Conservation (phyloP, 768 basidiomycete species). For the Tremella yokohamensis region DNA sequence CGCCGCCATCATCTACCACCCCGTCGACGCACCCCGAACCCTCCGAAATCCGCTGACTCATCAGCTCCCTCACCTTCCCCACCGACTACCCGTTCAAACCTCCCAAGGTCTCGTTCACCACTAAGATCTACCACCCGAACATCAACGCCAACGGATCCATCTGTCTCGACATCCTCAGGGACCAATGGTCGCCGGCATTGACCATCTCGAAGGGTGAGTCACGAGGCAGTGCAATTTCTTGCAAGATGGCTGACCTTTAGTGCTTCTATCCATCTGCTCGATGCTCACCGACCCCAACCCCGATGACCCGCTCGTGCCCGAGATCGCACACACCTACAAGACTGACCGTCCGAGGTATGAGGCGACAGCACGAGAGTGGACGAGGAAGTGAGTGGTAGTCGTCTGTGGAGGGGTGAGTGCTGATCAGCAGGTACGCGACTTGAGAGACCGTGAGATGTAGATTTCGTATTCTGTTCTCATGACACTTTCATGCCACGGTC, state of each 20-base stretch:
- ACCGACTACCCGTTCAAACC: constrained; percentile 99
- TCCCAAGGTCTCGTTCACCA: constrained; percentile 98
- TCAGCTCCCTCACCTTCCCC: constrained; percentile 54
- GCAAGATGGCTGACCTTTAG: constrained; percentile 53
- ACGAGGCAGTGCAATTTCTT: not conserved
- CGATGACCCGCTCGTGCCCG: constrained; percentile 96
- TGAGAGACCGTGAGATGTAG: no score
- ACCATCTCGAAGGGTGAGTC: constrained; percentile 91
- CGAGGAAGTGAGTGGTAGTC: constrained; percentile 73
- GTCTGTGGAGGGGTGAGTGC: not conserved
- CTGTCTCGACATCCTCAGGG: constrained; percentile 95
- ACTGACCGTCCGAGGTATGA: constrained; percentile 96
- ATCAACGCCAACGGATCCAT: constrained; percentile 99
- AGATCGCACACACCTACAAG: constrained; percentile 95
- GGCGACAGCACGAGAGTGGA: constrained; percentile 98
- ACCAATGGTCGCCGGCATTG: constrained; percentile 98
- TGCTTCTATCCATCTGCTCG: constrained; percentile 95
- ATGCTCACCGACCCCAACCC: constrained; percentile 99
- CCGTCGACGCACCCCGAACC: not conserved
- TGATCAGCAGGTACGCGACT: constrained; percentile 24
- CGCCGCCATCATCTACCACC: constrained; percentile 1
- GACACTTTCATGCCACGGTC: no score
- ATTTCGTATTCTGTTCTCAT: no score
- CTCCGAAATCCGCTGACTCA: constrained; percentile 10
- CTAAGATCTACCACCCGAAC: constrained; percentile 99